Evolutionary conservation across 768 basidiomycete genomes (phyloP).

Genomic region (Boletus coccyginus): DNA sequence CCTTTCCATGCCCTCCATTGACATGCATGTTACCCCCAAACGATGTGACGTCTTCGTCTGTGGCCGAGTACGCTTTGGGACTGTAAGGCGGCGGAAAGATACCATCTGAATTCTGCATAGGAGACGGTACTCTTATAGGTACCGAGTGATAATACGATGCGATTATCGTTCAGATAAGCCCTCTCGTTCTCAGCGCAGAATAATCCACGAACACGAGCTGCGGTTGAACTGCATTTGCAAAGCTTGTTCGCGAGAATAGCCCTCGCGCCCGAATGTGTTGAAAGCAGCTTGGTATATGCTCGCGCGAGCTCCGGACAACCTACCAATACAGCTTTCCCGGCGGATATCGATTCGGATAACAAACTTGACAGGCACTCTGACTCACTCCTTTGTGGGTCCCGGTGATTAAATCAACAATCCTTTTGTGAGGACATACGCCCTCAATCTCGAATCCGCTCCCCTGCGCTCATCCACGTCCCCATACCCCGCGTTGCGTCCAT

Average conservation of each 20-base stretch:
- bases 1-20: slow-evolving; percentile 27
- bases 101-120: slow-evolving; percentile 71
- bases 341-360: too few species aligned
- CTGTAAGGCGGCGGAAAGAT: slow-evolving; percentile 76
- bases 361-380: too few species aligned
- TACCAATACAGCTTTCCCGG: too few species aligned
- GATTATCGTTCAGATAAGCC: slow-evolving; percentile 27
- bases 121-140: slow-evolving; percentile 67
- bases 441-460: too few species aligned
- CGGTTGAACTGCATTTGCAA: slow-evolving; percentile 49
- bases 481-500: too few species aligned
- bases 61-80: slow-evolving; percentile 42
- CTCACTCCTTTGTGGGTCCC: too few species aligned
- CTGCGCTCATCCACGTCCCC: too few species aligned
- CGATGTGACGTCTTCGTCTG: slow-evolving; percentile 39
- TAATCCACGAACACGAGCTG: slow-evolving; percentile 42
- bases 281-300: slow-evolving; percentile 66
- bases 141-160: slow-evolving; percentile 69
- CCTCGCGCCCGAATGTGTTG: slow-evolving; percentile 50
- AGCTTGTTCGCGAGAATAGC: slow-evolving; percentile 44
- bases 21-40: slow-evolving; percentile 36
- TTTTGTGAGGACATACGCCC: too few species aligned
- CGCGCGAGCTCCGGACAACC: not conserved
- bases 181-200: slow-evolving; percentile 30
- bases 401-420: too few species aligned